Base-by-base conservation (phyloP, 805 yeast genomes). In the Cyberlindnera sargentensis region DNA sequence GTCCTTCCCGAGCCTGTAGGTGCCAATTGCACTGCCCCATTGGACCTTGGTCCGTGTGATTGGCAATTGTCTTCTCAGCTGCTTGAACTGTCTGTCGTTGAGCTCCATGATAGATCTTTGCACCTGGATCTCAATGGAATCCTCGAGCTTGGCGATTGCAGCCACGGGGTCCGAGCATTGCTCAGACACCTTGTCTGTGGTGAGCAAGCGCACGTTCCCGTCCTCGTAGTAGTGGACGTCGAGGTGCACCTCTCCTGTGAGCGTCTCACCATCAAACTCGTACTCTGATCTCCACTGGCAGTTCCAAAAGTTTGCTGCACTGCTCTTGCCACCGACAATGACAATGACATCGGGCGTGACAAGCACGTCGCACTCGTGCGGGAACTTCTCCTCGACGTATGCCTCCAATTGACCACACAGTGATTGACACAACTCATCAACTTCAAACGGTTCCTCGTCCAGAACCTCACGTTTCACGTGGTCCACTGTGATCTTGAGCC, bases 141-240 rank as follows among this genome's bases (percentile, higher is more conserved):
- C 71, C 63, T 90, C 97, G 9, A 74, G 57, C 28, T 61, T 61
- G 42, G 70, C 66, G 49, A 88, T 83, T 33, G 67, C 60, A 44
- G 72, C 64, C 32, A 79, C 64, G 4, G 64, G 56, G 4, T 59
- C 61, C 3, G 44, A 44, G 2, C 52, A 43, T 7, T 49, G 47
- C 5, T 37, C 42, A 25, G 53, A 55, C 1, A 74, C 51, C 4
- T 56, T 53, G 45, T 71, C 67, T 6, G 50, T 49, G 3, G 80
- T 69, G 47, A 76, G 79, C 56, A 93, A 75, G 41, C 91, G 74
- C 20, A 91, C 98, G 57, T 91, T 91, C 29, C 99, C 99, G 53
- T 91, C 98, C 65, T 91, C 99, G 61, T 76, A 93, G 63, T 90
- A 93, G 63, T 91, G 99, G 34, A 90, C 83, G 51, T 86, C 90